A percentile compares a stretch with the other conserved stretches of the same genome.
These are phyloP conservation scores for Tothia fuscella DNA, from an alignment of 2,329 filamentous ascomycete genomes.

Conservation along the genomic window DNA sequence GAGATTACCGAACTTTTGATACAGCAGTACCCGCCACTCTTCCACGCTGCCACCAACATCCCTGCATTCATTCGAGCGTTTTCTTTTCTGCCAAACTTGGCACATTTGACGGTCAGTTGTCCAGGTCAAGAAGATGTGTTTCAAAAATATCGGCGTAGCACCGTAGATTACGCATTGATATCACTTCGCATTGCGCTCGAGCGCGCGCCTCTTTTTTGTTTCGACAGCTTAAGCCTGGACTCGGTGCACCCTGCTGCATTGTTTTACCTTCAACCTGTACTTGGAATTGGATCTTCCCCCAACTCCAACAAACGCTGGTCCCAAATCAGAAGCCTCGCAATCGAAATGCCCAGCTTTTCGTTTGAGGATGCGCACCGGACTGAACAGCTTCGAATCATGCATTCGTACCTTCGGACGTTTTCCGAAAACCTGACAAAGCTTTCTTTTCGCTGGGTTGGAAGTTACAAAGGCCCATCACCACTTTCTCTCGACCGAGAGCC, in stretches of 20 bases:
- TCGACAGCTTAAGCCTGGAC: constrained; percentile 59
- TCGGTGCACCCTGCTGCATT: constrained; percentile 65
- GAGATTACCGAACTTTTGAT: constrained; percentile 73
- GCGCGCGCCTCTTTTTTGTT: constrained; percentile 50
- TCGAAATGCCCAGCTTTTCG: constrained; percentile 61
- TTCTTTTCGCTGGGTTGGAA: constrained; percentile 64
- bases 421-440: constrained; percentile 55
- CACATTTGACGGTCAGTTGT: constrained; percentile 65
- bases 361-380: constrained; percentile 40
- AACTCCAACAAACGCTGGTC: constrained; percentile 61
- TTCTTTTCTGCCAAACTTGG: constrained; percentile 53
- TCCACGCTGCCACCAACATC: constrained; percentile 81
- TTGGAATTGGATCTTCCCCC: constrained; percentile 64
- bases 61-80: constrained; percentile 71
- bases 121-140: constrained; percentile 53
- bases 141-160: constrained; percentile 61
- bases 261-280: constrained; percentile 62
- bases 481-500: constrained; percentile 58
- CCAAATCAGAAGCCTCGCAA: constrained; percentile 62
- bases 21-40: constrained; percentile 77
- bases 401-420: constrained; percentile 67
- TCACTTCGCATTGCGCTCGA: constrained; percentile 76
- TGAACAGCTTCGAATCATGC: constrained; percentile 55
- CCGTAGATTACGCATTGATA: constrained; percentile 81
- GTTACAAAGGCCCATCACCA: constrained; percentile 57